A percentile compares a stretch with the other conserved stretches of the same genome.
These are phyloP conservation scores for Phytophthora macrochlamydospora DNA, from an alignment of 352 stramenopile species.

Conservation along the genomic window DNA sequence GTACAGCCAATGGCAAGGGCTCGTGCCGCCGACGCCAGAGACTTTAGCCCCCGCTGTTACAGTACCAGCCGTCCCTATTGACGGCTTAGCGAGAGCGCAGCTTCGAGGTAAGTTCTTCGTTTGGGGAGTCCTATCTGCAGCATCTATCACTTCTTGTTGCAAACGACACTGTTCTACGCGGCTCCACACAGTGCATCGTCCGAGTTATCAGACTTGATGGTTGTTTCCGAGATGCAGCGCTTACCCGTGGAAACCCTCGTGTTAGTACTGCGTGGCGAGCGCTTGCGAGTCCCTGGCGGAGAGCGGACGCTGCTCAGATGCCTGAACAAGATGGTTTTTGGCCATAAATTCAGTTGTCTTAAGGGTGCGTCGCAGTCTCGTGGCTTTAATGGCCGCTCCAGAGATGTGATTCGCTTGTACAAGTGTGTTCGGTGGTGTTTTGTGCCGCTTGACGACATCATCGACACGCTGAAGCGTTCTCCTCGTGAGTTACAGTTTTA, in stretches of 20 bases:
- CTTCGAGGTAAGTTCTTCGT: slow-evolving; percentile 42
- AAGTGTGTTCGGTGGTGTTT: slow-evolving; percentile 74
- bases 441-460: slow-evolving; percentile 61
- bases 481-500: slow-evolving; percentile 58
- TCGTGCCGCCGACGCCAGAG: slow-evolving; percentile 26
- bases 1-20: slow-evolving; percentile 36
- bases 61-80: slow-evolving; percentile 15
- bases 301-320: slow-evolving; percentile 54
- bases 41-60: slow-evolving; percentile 14
- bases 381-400: slow-evolving; percentile 36
- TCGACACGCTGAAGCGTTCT: slow-evolving; percentile 44
- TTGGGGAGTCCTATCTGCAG: slow-evolving; percentile 67
- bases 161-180: slow-evolving; percentile 68
- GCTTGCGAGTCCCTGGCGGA: slow-evolving; percentile 55
- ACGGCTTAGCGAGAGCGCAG: slow-evolving; percentile 22
- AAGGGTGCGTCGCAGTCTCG: slow-evolving; percentile 2
- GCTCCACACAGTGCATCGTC: slow-evolving; percentile 29
- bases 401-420: slow-evolving; percentile 57
- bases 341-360: slow-evolving; percentile 24
- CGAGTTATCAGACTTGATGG: slow-evolving; percentile 31
- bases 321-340: slow-evolving; percentile 53
- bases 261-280: slow-evolving; percentile 64
- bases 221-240: slow-evolving; percentile 45
- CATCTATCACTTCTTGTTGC: slow-evolving; percentile 70
- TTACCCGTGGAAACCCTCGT: slow-evolving; percentile 68